Evolutionary conservation across 345 rosid species (phyloP).

Genomic region (Moricandia arvensis): DNA sequence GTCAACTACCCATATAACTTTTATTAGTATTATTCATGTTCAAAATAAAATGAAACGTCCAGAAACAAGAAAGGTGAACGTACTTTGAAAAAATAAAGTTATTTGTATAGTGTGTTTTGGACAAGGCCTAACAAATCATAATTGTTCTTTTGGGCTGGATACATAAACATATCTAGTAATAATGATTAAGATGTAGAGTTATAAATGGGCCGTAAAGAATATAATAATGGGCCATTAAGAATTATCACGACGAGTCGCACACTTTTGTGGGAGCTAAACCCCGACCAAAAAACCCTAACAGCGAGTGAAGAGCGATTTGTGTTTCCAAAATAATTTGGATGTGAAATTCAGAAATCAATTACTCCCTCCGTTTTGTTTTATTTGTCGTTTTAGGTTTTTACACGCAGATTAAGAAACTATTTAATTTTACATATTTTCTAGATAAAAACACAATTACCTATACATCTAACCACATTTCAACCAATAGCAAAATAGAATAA

Average conservation of each 20-base stretch:
- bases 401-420: too few species aligned
- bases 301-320: background rate
- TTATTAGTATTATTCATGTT: too few species aligned
- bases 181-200: background rate
- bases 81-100: background rate
- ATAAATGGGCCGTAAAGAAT: background rate
- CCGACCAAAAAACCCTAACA: constrained; percentile 5
- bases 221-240: background rate
- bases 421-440: too few species aligned
- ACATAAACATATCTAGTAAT: background rate
- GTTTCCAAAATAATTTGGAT: background rate
- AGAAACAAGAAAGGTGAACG: background rate
- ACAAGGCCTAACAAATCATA: background rate
- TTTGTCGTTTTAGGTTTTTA: too few species aligned
- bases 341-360: background rate
- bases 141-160: background rate
- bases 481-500: too few species aligned
- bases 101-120: background rate
- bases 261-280: background rate
- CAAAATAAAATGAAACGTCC: background rate
- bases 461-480: too few species aligned
- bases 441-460: too few species aligned
- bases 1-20: too few species aligned
- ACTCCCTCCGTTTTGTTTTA: too few species aligned
- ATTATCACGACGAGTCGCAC: background rate